Evolutionary conservation across 441 rosid species (phyloP).

Genomic region (Croton laevigatus): DNA sequence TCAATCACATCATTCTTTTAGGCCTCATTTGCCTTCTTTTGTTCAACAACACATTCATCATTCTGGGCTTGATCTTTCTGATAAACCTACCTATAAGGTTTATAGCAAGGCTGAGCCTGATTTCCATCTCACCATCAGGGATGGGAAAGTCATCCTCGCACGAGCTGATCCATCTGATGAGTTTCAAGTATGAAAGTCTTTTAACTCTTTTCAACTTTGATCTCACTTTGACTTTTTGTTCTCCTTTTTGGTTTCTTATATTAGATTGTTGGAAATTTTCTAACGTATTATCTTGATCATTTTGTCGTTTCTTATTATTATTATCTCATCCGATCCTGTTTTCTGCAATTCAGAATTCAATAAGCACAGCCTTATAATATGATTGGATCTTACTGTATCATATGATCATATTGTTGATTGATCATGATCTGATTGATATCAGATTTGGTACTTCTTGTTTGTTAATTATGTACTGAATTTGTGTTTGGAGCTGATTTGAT

Average conservation of each 20-base stretch:
- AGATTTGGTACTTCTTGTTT: slow-evolving; percentile 10
- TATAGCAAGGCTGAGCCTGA: slow-evolving; percentile 63
- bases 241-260: not conserved
- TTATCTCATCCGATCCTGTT: not conserved
- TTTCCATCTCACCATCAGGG: slow-evolving; percentile 55
- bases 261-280: not conserved
- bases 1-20: slow-evolving; percentile 33
- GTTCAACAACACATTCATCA: slow-evolving; percentile 32
- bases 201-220: not conserved
- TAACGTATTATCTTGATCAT: not conserved
- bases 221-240: not conserved
- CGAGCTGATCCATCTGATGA: slow-evolving; percentile 54
- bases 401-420: not conserved
- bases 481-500: slow-evolving; percentile 6
- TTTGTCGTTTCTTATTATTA: too few species aligned
- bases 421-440: not conserved
- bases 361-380: not conserved
- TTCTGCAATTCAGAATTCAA: not conserved
- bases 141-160: slow-evolving; percentile 58
- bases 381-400: not conserved
- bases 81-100: slow-evolving; percentile 50
- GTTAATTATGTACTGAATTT: not conserved
- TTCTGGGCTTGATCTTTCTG: slow-evolving; percentile 33
- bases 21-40: slow-evolving; percentile 42
- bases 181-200: slow-evolving; percentile 44